phyloP scores from a whole-genome alignment of 768 basidiomycete species.

The Rhodosporidiobolus odoratus region DNA sequence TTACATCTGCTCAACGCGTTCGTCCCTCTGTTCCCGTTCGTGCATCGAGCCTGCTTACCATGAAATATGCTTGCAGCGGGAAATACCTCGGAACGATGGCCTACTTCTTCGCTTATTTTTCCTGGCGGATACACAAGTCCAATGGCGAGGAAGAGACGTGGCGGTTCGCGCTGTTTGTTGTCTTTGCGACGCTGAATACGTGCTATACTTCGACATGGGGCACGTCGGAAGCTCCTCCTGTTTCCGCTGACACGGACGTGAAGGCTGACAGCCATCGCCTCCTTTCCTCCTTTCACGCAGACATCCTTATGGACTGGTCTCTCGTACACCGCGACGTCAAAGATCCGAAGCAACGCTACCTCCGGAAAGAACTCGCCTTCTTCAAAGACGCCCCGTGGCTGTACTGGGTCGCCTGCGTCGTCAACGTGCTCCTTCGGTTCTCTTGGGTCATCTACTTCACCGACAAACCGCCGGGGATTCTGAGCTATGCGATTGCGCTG shows the following conservation, averaged over 20 bases:
- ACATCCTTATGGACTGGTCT: conserved; percentile 86
- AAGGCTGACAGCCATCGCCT: background rate
- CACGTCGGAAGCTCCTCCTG: conserved; percentile 45
- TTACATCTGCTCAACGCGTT: conserved; percentile 82
- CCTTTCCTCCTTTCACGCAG: background rate
- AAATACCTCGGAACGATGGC: conserved; percentile 42
- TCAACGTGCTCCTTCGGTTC: conserved; percentile 72
- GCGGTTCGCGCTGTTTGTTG: conserved; percentile 63
- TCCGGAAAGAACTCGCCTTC: conserved; percentile 64
- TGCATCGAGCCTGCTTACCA: too few relatives aligned
- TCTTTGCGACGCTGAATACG: conserved; percentile 61
- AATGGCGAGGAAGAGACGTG: conserved; percentile 41
- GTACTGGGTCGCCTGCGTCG: conserved; percentile 62
- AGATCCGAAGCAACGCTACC: conserved; percentile 54
- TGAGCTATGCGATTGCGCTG: conserved; percentile 62
- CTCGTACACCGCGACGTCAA: conserved; percentile 56
- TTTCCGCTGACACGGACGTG: background rate
- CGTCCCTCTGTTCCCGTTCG: background rate
- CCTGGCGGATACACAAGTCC: conserved; percentile 65
- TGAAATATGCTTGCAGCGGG: conserved; percentile 34
- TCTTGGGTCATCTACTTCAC: conserved; percentile 77
- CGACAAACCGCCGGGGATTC: conserved; percentile 48
- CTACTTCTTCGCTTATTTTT: conserved; percentile 56
- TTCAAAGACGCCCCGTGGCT: conserved; percentile 64
- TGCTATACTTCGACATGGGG: conserved; percentile 73